Base-by-base conservation (phyloP, 2,329 filamentous ascomycete species). In the Trichoderma citrinoviride region DNA sequence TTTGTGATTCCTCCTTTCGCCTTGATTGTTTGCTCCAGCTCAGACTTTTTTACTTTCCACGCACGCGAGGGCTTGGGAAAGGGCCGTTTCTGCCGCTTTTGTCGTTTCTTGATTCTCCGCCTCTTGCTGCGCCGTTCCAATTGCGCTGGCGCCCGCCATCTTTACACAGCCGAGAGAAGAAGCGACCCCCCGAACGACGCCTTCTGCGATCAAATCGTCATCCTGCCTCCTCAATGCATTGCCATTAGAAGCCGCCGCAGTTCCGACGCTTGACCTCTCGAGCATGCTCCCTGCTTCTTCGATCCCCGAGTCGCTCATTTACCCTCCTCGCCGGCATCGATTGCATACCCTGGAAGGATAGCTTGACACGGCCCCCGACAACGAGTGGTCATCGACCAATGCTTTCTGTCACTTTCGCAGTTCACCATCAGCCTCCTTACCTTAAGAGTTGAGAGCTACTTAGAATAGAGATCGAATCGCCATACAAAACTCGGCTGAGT, bases 381-480 rank as follows among this genome's bases (percentile, higher is more conserved):
- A 66, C 71, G 68, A 67, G 58, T 61, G 67, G 58, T 61, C 66
- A 65, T 54, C 65, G 66, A 50, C 57, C 47, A 67, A 66, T 62
- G 60, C 60, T 37, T 37, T 29, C 29, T 53, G 37, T 44, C 40
- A 37, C 46, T 19, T 62, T 64, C 60, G 49, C 43, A 65, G 57
- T 37, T 37, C 33, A 37, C 46, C 8, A 66, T 54, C 60, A 68
- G 69, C 57, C 58, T 67, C 65, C 60, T 67, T 65, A 43, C 68
- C 65, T 53, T 57, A 67, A 67, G 14, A 68, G 64, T 17, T 37
- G 67, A 67, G 67, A 60, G 62, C 33, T 47, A 46, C 47, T 67
- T 23, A 33, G 49, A 52, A n/a, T 33, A 50, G 50, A 61, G 52
- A 66, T 49, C 62, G 68, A 71, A 71, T 68, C 70, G 67, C 65